Evolutionary conservation across 345 rosid species (phyloP), one percentile per base, ranked within the genome.

Genomic region (Citrus hindsii): DNA sequence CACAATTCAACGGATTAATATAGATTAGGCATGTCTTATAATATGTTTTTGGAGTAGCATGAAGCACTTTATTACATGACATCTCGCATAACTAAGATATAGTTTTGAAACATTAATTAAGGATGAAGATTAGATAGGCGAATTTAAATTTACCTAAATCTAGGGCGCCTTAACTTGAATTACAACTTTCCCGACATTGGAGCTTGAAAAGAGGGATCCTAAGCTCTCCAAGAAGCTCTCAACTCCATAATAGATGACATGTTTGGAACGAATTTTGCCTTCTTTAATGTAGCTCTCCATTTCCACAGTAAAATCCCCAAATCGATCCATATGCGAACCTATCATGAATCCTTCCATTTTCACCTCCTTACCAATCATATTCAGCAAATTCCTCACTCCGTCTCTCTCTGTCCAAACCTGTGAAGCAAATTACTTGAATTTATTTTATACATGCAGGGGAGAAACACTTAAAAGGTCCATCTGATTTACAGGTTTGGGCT

Each of bases 341-440:
- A 85, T 13, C 80, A 85, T 2, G 27, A 46, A 89, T 67, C 92
- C 92, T 80, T 89, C 81, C 79, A 89, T 77, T 76, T 82, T 84
- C 73, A 87, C 92, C 75, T 66, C 86, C 74, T 89, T 89, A 5
- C 87, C 89, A 30, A 89, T 82, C 48, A 78, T 67, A 69, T 89
- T 87, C 62, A 89, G 69, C 75, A 89, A 62, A 71, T 85, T 87
- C 27, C 89, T 79, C 27, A 87, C 81, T 22, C 89, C 90, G 3
- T 85, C 84, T 59, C 89, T 81, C 79, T 89, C 84, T 6, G 74
- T 81, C 87, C 87, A 84, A 22, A 67, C 79, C 92, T 89, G 78
- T 56, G 22, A 13, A n/a, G 14, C 6, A 22, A 27, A 22, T 1
- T 46, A 12, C 51, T 46, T 46, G 18, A 12, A 13, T 42, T 42